Evolutionary conservation across 768 basidiomycete genomes (phyloP).

Genomic region (Termitomyces sp.): DNA sequence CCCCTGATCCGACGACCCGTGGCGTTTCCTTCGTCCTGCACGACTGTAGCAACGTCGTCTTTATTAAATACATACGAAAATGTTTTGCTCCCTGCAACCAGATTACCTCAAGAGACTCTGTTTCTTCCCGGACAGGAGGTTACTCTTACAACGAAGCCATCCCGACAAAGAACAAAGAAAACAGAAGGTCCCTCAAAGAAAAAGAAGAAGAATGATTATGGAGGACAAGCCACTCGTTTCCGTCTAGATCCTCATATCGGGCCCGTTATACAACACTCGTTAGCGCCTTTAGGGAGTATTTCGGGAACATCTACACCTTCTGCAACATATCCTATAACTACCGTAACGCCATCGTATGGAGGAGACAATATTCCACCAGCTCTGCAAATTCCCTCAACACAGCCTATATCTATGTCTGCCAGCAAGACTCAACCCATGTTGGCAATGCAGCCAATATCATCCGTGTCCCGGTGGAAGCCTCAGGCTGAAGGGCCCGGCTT

Average conservation of each 20-base stretch:
- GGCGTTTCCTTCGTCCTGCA: conserved; percentile 38
- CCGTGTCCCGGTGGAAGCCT: conserved; percentile 1
- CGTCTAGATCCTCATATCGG: conserved; percentile 34
- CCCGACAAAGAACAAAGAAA: conserved; percentile 14
- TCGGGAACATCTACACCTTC: conserved; percentile 10
- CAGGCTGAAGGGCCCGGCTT: not conserved
- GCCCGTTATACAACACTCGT: not conserved
- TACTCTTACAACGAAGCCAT: conserved; percentile 12
- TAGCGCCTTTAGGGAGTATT: conserved; percentile 14
- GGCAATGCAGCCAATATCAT: not conserved
- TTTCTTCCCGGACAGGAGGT: conserved; percentile 57
- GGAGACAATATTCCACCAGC: not conserved
- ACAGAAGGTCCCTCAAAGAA: conserved; percentile 24
- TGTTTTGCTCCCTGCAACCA: conserved; percentile 17
- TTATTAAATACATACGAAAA: conserved; percentile 40
- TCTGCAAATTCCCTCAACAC: not conserved
- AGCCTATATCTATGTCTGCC: not conserved
- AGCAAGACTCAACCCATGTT: not conserved
- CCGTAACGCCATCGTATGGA: not conserved
- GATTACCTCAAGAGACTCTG: conserved; percentile 16
- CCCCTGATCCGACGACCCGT: conserved; percentile 59
- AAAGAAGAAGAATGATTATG: conserved; percentile 30
- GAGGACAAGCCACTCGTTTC: conserved; percentile 45
- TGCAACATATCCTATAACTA: conserved; percentile 3
- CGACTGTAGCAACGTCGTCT: conserved; percentile 21